These are phyloP conservation scores for Gynandropsis gynandra DNA, from an alignment of 345 rosid genomes.

Conservation along the genomic window DNA sequence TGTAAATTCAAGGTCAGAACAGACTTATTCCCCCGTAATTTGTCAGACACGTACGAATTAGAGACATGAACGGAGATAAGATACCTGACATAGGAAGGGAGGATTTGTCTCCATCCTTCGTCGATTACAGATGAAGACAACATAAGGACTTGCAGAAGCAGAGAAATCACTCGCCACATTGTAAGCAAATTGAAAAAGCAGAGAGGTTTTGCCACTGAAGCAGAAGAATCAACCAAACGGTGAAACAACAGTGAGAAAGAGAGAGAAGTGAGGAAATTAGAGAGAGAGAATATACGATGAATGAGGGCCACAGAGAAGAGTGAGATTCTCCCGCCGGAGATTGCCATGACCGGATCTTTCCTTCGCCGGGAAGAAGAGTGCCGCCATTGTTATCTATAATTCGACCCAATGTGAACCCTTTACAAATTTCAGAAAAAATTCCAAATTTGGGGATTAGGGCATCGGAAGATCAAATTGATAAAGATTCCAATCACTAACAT, in stretches of 20 bases:
- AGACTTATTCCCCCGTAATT: too few relatives aligned
- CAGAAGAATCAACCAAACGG: background rate
- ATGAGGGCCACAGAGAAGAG: slow-evolving; percentile 73
- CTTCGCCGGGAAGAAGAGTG: slow-evolving; percentile 37
- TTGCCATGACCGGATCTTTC: slow-evolving; percentile 14
- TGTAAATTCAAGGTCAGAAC: too few relatives aligned
- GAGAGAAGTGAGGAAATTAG: background rate
- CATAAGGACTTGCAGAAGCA: slow-evolving; percentile 24
- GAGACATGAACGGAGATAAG: background rate
- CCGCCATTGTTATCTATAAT: slow-evolving; percentile 27
- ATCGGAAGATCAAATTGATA: too few relatives aligned
- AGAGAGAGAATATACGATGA: slow-evolving; percentile 35
- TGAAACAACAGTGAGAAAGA: background rate
- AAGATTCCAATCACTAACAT: too few relatives aligned
- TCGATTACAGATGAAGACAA: slow-evolving; percentile 69
- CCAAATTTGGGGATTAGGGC: too few relatives aligned
- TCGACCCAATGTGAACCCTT: too few relatives aligned
- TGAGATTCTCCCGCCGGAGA: slow-evolving; percentile 24
- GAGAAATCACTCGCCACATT: slow-evolving; percentile 32
- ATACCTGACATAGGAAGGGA: slow-evolving; percentile 67
- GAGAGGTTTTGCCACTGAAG: slow-evolving; percentile 79
- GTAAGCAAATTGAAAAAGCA: slow-evolving; percentile 70
- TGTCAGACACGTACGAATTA: too few relatives aligned
- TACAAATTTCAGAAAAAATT: too few relatives aligned
- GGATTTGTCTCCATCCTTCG: slow-evolving; percentile 51